Evolutionary conservation across 495 filamentous ascomycete genomes (phyloP), one percentile per base, ranked within the genome.

Genomic region (Evansstolkia leycettana): DNA sequence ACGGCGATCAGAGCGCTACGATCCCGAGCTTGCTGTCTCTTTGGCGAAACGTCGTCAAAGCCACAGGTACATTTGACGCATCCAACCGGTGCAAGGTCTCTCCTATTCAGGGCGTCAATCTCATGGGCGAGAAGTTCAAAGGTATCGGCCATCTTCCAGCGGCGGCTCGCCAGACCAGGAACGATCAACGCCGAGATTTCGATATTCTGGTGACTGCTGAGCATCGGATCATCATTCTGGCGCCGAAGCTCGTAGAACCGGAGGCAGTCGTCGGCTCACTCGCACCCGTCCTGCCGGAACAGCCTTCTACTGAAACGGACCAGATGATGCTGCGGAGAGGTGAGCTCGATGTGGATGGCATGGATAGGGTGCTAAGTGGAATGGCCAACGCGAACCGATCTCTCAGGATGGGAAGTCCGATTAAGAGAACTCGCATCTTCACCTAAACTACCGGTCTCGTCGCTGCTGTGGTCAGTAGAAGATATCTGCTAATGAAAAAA

Each of bases 201-300:
- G 78, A 83, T 37, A 59, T 82, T 2, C 47, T 86, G 1, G 57
- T 84, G 4, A 65, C 72, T 6, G 74, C 76, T 23, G 80, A 86
- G 47, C 73, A 69, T 40, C 69, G 78, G 11, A 43, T 82, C 8
- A 60, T 78, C 18, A 60, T 80, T 25, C 57, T 82, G 15, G 68
- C 74, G 9, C 54, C 60, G 2, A 53, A 41, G 18, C 37, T 66
- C 8, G 36, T 28, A 3, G 61, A 67, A 30, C 55, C 54, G 2
- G 42, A 53, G 18, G 36, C 44, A 8, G 31, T 17, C 9, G 29
- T 16, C 16, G 25, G 37, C 8, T 24, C 34, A 5, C 12, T 34
- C 24, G 34, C 41, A 1, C 34, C 40, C 5, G 31, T 38, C 5
- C 33, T 47, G 17, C 48, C 42, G n/a, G 45, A 51, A 23, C 33